Evolutionary conservation across 2,329 filamentous ascomycete genomes (phyloP).

Genomic region (Orbilia javanica): DNA sequence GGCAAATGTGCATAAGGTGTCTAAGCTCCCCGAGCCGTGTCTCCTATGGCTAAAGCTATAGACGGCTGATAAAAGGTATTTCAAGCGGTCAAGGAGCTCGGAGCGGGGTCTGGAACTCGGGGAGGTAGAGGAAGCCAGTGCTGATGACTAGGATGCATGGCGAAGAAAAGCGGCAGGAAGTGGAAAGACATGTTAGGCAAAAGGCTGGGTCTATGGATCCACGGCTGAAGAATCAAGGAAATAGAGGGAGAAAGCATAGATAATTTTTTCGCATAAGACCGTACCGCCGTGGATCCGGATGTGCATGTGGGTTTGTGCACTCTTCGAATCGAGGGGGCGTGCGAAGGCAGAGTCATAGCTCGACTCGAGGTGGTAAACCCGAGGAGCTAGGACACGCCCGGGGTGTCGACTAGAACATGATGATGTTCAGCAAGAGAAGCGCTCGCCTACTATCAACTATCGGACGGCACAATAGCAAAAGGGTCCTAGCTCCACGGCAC

Average conservation of each 20-base stretch:
- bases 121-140: constrained; percentile 1
- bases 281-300: constrained; percentile 43
- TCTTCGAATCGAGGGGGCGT: constrained; percentile 42
- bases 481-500: constrained; percentile 21
- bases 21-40: constrained; percentile 50
- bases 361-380: constrained; percentile 46
- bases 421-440: constrained; percentile 14
- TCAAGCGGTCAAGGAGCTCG: constrained; percentile 20
- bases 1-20: constrained; percentile 28
- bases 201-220: constrained; percentile 25
- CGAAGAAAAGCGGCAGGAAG: constrained; percentile 33
- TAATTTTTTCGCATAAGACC: constrained; percentile 29
- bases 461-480: not conserved
- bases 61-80: constrained; percentile 52
- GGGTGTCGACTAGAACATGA: not conserved
- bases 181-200: constrained; percentile 15
- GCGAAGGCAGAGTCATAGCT: constrained; percentile 23
- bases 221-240: constrained; percentile 35
- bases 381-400: constrained; percentile 1
- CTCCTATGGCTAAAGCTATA: constrained; percentile 44
- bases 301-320: constrained; percentile 49
- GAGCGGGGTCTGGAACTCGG: constrained; percentile 29
- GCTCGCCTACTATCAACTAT: constrained; percentile 16
- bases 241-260: constrained; percentile 17
- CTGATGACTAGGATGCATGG: constrained; percentile 23